A percentile compares a stretch with the other conserved stretches of the same genome.
Evolutionary conservation across 768 basidiomycete genomes (phyloP).

Genomic region (Strobilomyces dryophilus): DNA sequence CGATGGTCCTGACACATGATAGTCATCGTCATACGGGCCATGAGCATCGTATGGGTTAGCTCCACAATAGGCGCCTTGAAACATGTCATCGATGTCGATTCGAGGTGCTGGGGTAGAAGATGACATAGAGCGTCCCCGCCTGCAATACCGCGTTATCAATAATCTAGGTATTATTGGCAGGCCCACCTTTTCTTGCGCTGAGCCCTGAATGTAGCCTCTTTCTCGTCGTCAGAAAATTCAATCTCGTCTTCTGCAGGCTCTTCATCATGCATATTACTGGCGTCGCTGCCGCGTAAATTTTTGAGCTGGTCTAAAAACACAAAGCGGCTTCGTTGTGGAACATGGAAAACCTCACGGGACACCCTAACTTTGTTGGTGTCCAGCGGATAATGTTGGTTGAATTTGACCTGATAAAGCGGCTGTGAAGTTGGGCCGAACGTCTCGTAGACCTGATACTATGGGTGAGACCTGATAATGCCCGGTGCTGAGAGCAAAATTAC

Average conservation of each 20-base stretch:
- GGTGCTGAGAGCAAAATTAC: conserved; percentile 27
- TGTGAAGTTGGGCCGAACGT: conserved; percentile 92
- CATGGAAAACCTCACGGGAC: conserved; percentile 73
- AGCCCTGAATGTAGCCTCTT: conserved; percentile 70
- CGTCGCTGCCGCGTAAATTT: conserved; percentile 81
- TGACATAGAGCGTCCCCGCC: conserved; percentile 50
- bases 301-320: conserved; percentile 75
- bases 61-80: conserved; percentile 41
- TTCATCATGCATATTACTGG: conserved; percentile 92
- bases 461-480: conserved; percentile 11
- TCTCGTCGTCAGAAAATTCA: conserved; percentile 95
- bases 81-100: conserved; percentile 52
- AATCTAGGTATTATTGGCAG: conserved; percentile 1
- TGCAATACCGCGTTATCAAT: conserved; percentile 22
- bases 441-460: conserved; percentile 67
- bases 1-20: conserved; percentile 44
- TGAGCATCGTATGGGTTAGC: conserved; percentile 63
- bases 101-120: conserved; percentile 54
- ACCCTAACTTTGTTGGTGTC: conserved; percentile 51
- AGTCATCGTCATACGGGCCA: conserved; percentile 67
- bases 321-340: conserved; percentile 75
- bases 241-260: conserved; percentile 86
- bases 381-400: conserved; percentile 62
- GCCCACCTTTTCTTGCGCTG: conserved; percentile 57
- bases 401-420: conserved; percentile 86